Conservation (phyloP, 2,329 filamentous ascomycete genomes). For the Chrysoporthe cubensis region DNA sequence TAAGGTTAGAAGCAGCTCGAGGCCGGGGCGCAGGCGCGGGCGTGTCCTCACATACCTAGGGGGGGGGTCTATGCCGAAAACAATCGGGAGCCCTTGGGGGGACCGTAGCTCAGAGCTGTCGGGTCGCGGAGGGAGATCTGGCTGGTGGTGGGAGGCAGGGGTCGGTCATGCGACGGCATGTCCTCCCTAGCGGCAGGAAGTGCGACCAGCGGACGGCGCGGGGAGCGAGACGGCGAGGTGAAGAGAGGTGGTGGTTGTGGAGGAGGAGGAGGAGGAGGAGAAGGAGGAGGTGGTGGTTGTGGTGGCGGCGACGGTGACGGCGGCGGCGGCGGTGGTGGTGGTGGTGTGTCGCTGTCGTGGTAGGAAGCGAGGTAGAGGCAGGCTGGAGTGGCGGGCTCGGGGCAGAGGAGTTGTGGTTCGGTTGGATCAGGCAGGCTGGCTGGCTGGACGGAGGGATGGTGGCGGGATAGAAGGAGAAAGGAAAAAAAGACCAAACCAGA, state of each 20-base stretch:
- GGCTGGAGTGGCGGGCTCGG: neutral
- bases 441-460: neutral
- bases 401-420: neutral
- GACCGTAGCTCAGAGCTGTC: constrained; percentile 3
- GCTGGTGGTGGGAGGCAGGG: constrained; percentile 15
- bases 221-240: constrained; percentile 7
- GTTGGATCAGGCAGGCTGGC: neutral
- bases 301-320: neutral
- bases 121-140: neutral
- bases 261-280: neutral
- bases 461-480: neutral
- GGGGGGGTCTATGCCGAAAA: constrained; percentile 2
- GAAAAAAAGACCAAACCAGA: neutral
- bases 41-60: constrained; percentile 13
- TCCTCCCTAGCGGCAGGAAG: constrained; percentile 18
- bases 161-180: constrained; percentile 23
- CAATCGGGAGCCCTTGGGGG: neutral
- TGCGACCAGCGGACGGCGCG: constrained; percentile 9
- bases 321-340: neutral
- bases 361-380: neutral
- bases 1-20: neutral
- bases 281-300: neutral
- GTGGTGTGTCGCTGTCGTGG: constrained; percentile 10
- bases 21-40: neutral
- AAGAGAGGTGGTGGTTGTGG: neutral